Evolutionary conservation across 306 rosid species (phyloP), one percentile per base, ranked within the genome.

Genomic region (Urtica urens): DNA sequence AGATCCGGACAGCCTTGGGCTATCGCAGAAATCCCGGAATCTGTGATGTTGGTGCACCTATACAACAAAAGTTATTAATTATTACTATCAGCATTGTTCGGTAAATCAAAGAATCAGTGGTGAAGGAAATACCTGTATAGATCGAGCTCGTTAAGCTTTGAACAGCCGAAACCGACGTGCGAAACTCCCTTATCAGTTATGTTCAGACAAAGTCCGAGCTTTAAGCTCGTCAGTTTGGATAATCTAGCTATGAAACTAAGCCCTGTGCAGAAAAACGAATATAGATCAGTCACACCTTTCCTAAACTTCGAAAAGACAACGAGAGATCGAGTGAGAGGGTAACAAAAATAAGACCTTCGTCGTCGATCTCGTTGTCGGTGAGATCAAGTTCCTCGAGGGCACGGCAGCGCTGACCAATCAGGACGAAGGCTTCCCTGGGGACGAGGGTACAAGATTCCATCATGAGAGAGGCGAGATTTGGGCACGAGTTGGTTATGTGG

Each of bases 371-470:
- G 49, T 90, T 85, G 39, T 90, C 99, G 11, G 95, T 90, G 27
- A 90, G 58, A 58, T 90, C 99, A 55, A 90, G 86, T 76, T 79
- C 95, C 75, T 79, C 76, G 11, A 90, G 87, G 46, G 37, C 57
- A 51, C 39, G 70, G 23, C 99, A 85, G 64, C 62, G 63, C 60
- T 66, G 74, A 38, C 95, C 95, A 38, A 90, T 75, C 66, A 82
- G 48, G 53, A 69, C 43, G 65, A 85, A 85, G 43, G 82, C 92
- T 65, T 85, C 81, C 41, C 66, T 59, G 46, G 87, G 68, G 67
- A 90, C 94, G 48, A 73, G 74, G 26, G 75, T 67, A 38, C 99
- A 90, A 14, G 94, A 90, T 49, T 90, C 99, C 99, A 90, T 90
- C 71, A 26, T 77, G 24, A 90, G 86, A 68, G 94, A 81, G 55